phyloP scores from a whole-genome alignment of 805 yeast species.

The Yamadazyma olivae region DNA sequence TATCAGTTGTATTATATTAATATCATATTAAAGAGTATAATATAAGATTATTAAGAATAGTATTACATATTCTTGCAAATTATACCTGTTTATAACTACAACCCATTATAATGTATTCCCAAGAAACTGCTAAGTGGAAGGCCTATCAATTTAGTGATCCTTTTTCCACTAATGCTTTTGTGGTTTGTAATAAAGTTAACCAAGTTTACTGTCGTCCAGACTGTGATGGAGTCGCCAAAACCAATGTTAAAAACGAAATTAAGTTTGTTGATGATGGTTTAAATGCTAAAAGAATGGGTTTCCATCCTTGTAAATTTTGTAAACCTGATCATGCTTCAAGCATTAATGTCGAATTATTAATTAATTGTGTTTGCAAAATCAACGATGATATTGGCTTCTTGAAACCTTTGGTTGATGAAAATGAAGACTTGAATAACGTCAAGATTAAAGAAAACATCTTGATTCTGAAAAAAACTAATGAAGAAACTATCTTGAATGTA shows the following conservation, averaged over 20 bases:
- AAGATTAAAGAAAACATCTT: slow-evolving; percentile 36
- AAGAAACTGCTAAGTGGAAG: slow-evolving; percentile 51
- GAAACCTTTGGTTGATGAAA: slow-evolving; percentile 48
- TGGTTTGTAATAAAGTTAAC: slow-evolving; percentile 45
- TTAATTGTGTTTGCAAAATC: slow-evolving; percentile 50
- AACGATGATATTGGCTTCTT: slow-evolving; percentile 58
- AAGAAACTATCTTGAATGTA: slow-evolving; percentile 22
- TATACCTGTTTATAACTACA: no score
- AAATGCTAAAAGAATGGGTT: slow-evolving; percentile 47
- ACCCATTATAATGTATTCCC: slow-evolving; percentile 34
- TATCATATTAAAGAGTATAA: no score
- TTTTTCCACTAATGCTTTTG: slow-evolving; percentile 57
- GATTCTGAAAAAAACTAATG: slow-evolving; percentile 21
- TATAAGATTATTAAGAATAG: no score
- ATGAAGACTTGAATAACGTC: slow-evolving; percentile 35
- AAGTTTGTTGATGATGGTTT: slow-evolving; percentile 38
- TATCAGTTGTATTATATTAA: no score
- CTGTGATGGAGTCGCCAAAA: slow-evolving; percentile 50
- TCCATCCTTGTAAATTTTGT: slow-evolving; percentile 51
- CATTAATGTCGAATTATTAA: slow-evolving; percentile 44
- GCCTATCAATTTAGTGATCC: slow-evolving; percentile 69
- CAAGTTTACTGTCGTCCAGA: slow-evolving; percentile 63
- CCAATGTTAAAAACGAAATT: slow-evolving; percentile 44
- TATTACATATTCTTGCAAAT: no score
- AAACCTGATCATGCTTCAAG: slow-evolving; percentile 47